Evolutionary conservation across 148 eudicot genomes (phyloP).

Genomic region (Polygonum maritimum): DNA sequence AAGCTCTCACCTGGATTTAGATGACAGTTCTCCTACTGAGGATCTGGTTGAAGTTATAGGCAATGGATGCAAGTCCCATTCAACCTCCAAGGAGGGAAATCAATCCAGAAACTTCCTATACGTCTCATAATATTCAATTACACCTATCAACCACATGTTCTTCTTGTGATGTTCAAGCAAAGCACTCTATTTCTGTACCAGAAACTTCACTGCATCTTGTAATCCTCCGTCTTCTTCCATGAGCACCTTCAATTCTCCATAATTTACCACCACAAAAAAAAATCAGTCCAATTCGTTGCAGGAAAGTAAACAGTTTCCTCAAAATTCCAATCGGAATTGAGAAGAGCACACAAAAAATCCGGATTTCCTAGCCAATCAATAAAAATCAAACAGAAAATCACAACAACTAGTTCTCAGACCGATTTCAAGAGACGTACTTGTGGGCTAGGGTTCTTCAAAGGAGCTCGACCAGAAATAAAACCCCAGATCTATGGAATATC

Average conservation of each 20-base stretch:
- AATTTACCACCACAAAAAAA: constrained; percentile 30
- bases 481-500: too few relatives aligned
- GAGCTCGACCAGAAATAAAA: too few relatives aligned
- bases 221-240: constrained; percentile 18
- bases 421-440: too few relatives aligned
- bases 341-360: too few relatives aligned
- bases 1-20: constrained; percentile 52
- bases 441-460: too few relatives aligned
- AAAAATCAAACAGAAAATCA: too few relatives aligned
- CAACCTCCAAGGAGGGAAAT: constrained; percentile 45
- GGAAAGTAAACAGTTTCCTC: too few relatives aligned
- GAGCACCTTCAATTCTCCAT: constrained; percentile 58
- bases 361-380: too few relatives aligned
- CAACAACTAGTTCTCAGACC: too few relatives aligned
- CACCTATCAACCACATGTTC: constrained; percentile 55
- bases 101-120: constrained; percentile 33
- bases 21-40: constrained; percentile 22
- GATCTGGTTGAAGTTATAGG: constrained; percentile 42
- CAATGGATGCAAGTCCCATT: constrained; percentile 62
- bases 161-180: constrained; percentile 33
- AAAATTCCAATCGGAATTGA: too few relatives aligned
- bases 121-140: constrained; percentile 32
- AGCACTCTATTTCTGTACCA: constrained; percentile 27
- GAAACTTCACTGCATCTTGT: constrained; percentile 19
- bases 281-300: too few relatives aligned